Percentiles rank a stretch among this genome's conserved stretches.
Evolutionary conservation across 208 protist genomes (phyloP).

Genomic region (Trypanosoma lewisi): DNA sequence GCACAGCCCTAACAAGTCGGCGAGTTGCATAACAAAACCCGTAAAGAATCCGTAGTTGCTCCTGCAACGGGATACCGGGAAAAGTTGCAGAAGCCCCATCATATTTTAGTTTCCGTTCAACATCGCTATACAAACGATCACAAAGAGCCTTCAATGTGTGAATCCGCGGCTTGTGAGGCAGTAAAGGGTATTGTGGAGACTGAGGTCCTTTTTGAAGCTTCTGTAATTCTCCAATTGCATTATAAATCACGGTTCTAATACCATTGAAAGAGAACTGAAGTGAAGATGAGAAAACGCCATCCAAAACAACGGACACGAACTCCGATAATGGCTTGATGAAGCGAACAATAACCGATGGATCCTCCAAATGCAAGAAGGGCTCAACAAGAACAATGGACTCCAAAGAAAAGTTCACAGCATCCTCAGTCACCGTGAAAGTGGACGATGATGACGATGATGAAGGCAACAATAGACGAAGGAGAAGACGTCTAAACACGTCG

Average conservation of each 20-base stretch:
- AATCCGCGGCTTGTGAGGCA: conserved; percentile 77
- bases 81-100: conserved; percentile 23
- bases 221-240: conserved; percentile 38
- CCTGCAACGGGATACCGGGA: conserved; percentile 33
- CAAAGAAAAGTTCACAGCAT: neutral
- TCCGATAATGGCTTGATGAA: conserved; percentile 26
- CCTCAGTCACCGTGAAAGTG: no score
- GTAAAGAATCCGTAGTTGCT: conserved; percentile 49
- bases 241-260: conserved; percentile 35
- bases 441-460: conserved; percentile 10
- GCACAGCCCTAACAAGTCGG: conserved; percentile 69
- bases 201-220: conserved; percentile 22
- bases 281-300: conserved; percentile 1
- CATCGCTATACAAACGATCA: conserved; percentile 43
- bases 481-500: conserved; percentile 47
- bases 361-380: conserved; percentile 9
- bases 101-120: conserved; percentile 4
- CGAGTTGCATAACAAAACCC: conserved; percentile 49
- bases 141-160: conserved; percentile 70
- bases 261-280: conserved; percentile 51
- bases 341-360: conserved; percentile 15
- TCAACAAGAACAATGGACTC: conserved; percentile 15
- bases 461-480: conserved; percentile 39
- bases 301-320: conserved; percentile 17
- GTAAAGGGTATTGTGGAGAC: conserved; percentile 32